Conservation (phyloP, 2,329 filamentous ascomycete genomes). For the Paramyrothecium sp. region DNA sequence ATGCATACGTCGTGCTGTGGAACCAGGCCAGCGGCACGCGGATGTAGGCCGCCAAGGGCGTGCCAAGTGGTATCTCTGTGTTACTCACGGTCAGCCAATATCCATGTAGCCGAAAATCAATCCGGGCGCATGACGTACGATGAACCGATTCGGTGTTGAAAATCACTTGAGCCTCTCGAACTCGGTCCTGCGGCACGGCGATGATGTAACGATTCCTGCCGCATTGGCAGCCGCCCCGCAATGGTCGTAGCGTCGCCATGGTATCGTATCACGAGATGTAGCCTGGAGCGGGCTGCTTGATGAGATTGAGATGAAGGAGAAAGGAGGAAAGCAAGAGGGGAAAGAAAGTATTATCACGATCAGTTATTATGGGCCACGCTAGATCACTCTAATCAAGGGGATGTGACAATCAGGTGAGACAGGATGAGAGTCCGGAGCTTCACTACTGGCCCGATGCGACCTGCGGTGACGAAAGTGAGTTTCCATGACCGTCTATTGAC, state of each 20-base stretch:
- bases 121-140: no score
- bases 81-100: not conserved
- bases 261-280: slow-evolving; percentile 10
- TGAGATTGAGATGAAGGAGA: not conserved
- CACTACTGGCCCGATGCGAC: not conserved
- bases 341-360: not conserved
- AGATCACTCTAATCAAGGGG: not conserved
- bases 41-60: slow-evolving; percentile 77
- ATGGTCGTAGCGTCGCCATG: slow-evolving; percentile 50
- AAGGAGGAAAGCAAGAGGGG: not conserved
- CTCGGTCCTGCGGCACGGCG: slow-evolving; percentile 58
- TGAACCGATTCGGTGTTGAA: slow-evolving; percentile 71
- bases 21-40: slow-evolving; percentile 82
- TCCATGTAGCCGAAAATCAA: no score
- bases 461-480: slow-evolving; percentile 9
- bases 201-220: slow-evolving; percentile 83
- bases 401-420: not conserved
- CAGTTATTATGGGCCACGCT: not conserved
- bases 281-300: not conserved
- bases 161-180: slow-evolving; percentile 63
- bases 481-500: slow-evolving; percentile 16
- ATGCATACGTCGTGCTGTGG: slow-evolving; percentile 70
- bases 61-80: slow-evolving; percentile 63
- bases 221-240: slow-evolving; percentile 80
- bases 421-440: not conserved